phyloP scores from a whole-genome alignment of 2,329 filamentous ascomycete species.

The Xylaria sp. region DNA sequence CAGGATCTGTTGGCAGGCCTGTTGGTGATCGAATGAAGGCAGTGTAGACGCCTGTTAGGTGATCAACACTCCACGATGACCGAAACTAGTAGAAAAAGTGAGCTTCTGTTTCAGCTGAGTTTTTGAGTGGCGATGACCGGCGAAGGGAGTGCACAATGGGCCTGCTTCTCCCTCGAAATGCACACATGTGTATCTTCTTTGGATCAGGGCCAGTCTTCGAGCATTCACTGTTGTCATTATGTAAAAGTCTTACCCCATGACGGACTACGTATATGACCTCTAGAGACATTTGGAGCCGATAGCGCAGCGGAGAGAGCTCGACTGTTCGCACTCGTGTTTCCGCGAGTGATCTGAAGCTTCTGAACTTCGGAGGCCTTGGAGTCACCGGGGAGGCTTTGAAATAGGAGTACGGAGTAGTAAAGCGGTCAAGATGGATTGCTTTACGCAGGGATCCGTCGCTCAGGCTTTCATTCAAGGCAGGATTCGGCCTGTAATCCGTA shows the following conservation, averaged over 20 bases:
- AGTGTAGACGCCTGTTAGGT: conserved; percentile 70
- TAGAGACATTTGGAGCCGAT: conserved; percentile 50
- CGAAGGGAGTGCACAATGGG: not conserved
- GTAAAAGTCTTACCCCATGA: conserved; percentile 59
- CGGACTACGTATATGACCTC: conserved; percentile 69
- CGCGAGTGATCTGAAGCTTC: not conserved
- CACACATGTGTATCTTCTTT: not conserved
- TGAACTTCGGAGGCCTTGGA: not conserved
- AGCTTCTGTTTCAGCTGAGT: conserved; percentile 17
- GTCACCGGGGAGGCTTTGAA: not conserved
- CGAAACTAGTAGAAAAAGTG: conserved; percentile 62
- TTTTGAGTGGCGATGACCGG: conserved; percentile 1
- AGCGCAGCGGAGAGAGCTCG: not conserved
- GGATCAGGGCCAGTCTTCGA: not conserved
- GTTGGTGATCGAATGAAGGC: conserved; percentile 73
- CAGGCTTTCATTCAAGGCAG: not conserved
- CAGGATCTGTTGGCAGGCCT: conserved; percentile 79
- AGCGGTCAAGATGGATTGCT: not conserved
- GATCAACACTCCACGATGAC: conserved; percentile 82
- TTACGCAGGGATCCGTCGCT: not conserved
- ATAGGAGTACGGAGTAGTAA: not conserved
- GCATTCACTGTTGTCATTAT: not conserved
- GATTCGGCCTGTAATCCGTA: no score
- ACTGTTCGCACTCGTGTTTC: not conserved
- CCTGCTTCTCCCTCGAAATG: not conserved